Evolutionary conservation across 768 basidiomycete species (phyloP), one percentile per base, ranked within the genome.

Genomic region (Favolaschia claudopus): DNA sequence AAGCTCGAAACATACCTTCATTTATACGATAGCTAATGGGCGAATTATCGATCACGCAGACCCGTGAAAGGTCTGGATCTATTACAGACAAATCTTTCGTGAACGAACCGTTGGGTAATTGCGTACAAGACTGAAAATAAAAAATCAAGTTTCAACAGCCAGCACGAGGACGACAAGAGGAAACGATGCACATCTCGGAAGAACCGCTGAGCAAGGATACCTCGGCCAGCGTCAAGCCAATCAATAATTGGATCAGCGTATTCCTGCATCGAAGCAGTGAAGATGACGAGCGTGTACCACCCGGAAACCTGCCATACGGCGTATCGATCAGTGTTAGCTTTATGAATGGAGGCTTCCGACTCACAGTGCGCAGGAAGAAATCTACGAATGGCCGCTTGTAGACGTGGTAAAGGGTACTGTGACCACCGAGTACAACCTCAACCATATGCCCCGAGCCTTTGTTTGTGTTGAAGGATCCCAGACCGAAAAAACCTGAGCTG

Each of bases 201-300:
- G 62, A 97, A 81, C 32, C 95, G 87, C 61, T 92, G 90, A 2
- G 82, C 86, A 32, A 99, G 85, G 56, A 99, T 92, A 17, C 95
- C 96, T 40, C 94, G 85, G 4, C 95, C 94, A 52, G 90, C 94
- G 71, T 99, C 97, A 51, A 99, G 79, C 97, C 97, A 99, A 76
- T 99, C 97, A 65, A 99, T 99, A 27, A 99, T 96, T 0, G 97
- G 97, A 79, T 99, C 97, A 60, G 97, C 97, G 73, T 99, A 99
- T 76, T 99, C 97, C 70, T 95, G 92, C 93, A 99, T 94, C 9
- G 96, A 98, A 7, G 97, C 97, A 29, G 97, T 99, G 76, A 96
- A 99, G 63, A 99, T 95, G 50, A 99, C 95, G 58, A 99, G 85
- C 1, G 96, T 99, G 76, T 99, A 99, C 97, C 97, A 99, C 24